Conservation (phyloP, 225 moss, liverwort and hornwort genomes). For the Pseudoscleropodium purum region DNA sequence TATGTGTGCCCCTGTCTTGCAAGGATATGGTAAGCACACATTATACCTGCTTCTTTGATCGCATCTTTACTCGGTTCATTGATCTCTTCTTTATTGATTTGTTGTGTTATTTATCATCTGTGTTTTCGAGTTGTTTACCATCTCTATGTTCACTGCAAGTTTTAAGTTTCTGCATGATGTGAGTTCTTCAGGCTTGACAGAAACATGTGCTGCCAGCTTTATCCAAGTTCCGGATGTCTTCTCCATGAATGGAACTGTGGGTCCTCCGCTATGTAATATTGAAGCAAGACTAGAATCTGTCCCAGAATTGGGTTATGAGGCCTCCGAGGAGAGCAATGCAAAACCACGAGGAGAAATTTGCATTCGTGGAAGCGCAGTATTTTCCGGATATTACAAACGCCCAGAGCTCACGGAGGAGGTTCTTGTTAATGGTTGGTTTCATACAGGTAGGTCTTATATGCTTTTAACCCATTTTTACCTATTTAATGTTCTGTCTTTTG, state of each 20-base stretch:
- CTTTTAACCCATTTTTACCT: not conserved
- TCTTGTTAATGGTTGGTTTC: conserved; percentile 72
- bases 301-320: conserved; percentile 76
- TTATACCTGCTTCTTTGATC: not conserved
- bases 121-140: not conserved
- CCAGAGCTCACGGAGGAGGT: conserved; percentile 62
- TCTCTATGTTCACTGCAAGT: not conserved
- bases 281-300: conserved; percentile 63
- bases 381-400: conserved; percentile 60
- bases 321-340: conserved; percentile 12
- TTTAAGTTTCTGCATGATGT: not conserved
- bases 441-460: conserved; percentile 37
- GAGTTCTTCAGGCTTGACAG: conserved; percentile 58
- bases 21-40: conserved; percentile 67
- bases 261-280: conserved; percentile 56
- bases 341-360: conserved; percentile 69
- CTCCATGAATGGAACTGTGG: conserved; percentile 65
- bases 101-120: not conserved
- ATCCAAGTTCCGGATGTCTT: conserved; percentile 66
- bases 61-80: not conserved
- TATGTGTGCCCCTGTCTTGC: conserved; percentile 63
- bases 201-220: conserved; percentile 77
- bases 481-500: not conserved
- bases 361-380: conserved; percentile 43
- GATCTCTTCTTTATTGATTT: not conserved